These are phyloP conservation scores for Danielozyma ontarioensis DNA, from an alignment of 805 yeast species.

Conservation along the genomic window DNA sequence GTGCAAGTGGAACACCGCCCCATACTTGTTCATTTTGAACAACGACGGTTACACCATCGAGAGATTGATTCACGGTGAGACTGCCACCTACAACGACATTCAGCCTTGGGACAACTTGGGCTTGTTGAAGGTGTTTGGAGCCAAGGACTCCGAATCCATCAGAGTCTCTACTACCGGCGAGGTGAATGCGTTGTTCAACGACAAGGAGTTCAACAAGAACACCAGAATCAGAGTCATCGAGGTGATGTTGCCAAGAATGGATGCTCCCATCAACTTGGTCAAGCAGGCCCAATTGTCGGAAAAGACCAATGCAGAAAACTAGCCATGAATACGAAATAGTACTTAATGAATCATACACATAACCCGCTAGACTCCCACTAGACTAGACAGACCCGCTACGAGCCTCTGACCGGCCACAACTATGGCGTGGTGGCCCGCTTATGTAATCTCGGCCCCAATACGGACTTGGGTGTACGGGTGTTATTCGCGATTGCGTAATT, in stretches of 20 bases:
- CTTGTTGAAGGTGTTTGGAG: slow-evolving; percentile 56
- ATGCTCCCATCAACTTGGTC: slow-evolving; percentile 60
- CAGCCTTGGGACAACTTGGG: slow-evolving; percentile 65
- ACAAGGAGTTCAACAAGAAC: slow-evolving; percentile 46
- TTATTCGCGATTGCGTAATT: too few species aligned
- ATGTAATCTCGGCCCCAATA: too few species aligned
- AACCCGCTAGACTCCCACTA: not conserved
- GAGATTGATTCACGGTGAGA: slow-evolving; percentile 66
- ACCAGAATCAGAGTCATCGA: slow-evolving; percentile 62
- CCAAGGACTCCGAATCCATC: slow-evolving; percentile 48
- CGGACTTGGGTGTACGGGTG: too few species aligned
- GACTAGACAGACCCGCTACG: not conserved
- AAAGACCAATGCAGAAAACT: not conserved
- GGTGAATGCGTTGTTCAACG: slow-evolving; percentile 45
- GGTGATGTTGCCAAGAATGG: slow-evolving; percentile 63
- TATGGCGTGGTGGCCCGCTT: too few species aligned
- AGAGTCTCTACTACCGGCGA: slow-evolving; percentile 56
- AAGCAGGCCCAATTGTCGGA: slow-evolving; percentile 1
- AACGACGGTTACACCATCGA: slow-evolving; percentile 75
- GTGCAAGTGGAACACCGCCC: slow-evolving; percentile 61
- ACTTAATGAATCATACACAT: not conserved
- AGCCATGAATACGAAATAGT: not conserved
- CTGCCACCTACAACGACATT: slow-evolving; percentile 60
- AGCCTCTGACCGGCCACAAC: not conserved
- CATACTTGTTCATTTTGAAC: slow-evolving; percentile 65